phyloP scores from a whole-genome alignment of 1,284 basidiomycete species.

The Leccinum olivaceoglutinosum region DNA sequence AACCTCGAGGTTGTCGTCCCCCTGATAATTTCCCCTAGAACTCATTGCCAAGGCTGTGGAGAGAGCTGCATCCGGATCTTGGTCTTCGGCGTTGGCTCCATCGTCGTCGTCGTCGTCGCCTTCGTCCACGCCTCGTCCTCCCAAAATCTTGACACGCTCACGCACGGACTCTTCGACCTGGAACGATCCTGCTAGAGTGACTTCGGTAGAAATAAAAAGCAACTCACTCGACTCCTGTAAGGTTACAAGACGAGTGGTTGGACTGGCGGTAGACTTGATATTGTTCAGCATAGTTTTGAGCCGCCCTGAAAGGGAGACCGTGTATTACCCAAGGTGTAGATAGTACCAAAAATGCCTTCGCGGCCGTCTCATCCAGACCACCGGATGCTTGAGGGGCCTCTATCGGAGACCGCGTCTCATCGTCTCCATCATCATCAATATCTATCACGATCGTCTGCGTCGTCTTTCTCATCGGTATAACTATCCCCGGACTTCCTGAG shows the following conservation, averaged over 20 bases:
- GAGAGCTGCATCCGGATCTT: conserved; percentile 80
- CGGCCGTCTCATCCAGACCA: conserved; percentile 67
- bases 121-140: conserved; percentile 75
- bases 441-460: conserved; percentile 44
- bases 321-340: conserved; percentile 83
- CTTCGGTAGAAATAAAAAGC: conserved; percentile 94
- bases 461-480: conserved; percentile 39
- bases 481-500: conserved; percentile 42
- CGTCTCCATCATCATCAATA: conserved; percentile 39
- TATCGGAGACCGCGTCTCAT: conserved; percentile 28
- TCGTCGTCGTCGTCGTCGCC: conserved; percentile 37
- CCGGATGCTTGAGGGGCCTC: conserved; percentile 42
- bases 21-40: conserved; percentile 58
- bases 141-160: conserved; percentile 89
- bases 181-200: conserved; percentile 93
- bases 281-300: conserved; percentile 88
- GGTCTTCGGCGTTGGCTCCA: conserved; percentile 53
- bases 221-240: conserved; percentile 94
- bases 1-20: conserved; percentile 84
- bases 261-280: conserved; percentile 79
- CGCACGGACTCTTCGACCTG: conserved; percentile 89
- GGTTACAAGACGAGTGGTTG: conserved; percentile 80
- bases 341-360: conserved; percentile 83
- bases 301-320: conserved; percentile 81
- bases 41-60: conserved; percentile 69